phyloP scores from a whole-genome alignment of 805 yeast species.

The Saccharomycopsis guyanensis region DNA sequence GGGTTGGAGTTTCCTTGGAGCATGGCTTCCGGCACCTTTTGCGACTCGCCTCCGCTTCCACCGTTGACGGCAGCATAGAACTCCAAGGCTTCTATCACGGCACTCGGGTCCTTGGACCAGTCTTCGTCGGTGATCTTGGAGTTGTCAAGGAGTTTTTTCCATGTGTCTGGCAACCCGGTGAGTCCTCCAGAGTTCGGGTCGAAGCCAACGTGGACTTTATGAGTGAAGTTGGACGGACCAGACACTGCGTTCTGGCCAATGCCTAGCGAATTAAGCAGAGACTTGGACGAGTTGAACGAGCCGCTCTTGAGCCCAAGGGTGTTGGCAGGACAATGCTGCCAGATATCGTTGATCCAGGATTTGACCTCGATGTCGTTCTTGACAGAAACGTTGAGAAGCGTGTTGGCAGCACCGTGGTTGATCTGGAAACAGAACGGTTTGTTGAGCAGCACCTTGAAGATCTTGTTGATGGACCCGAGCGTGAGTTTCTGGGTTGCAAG shows the following conservation, averaged over 20 bases:
- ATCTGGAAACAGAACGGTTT: constrained; percentile 23
- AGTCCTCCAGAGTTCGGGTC: constrained; percentile 81
- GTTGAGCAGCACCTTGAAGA: constrained; percentile 26
- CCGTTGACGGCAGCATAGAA: constrained; percentile 31
- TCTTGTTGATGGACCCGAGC: constrained; percentile 6
- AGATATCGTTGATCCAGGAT: constrained; percentile 20
- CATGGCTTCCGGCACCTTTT: constrained; percentile 51
- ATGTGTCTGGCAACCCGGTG: constrained; percentile 89
- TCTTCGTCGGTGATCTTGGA: constrained; percentile 89
- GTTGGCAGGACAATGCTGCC: constrained; percentile 21
- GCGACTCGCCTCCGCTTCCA: constrained; percentile 41
- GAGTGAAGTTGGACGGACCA: constrained; percentile 90
- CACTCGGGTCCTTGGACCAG: constrained; percentile 89
- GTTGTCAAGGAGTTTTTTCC: constrained; percentile 80
- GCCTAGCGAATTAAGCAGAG: not conserved
- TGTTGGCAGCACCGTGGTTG: constrained; percentile 12
- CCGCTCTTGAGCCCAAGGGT: constrained; percentile 16
- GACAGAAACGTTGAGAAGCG: constrained; percentile 10
- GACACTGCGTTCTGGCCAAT: constrained; percentile 43
- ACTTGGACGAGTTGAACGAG: not conserved
- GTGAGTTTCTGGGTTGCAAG: constrained; percentile 10
- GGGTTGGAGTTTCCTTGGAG: constrained; percentile 14
- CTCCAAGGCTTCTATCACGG: constrained; percentile 85
- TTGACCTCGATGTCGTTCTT: constrained; percentile 20
- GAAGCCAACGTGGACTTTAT: constrained; percentile 82